phyloP scores from a whole-genome alignment of 805 yeast genomes.

The Kuraishia ogatae region DNA sequence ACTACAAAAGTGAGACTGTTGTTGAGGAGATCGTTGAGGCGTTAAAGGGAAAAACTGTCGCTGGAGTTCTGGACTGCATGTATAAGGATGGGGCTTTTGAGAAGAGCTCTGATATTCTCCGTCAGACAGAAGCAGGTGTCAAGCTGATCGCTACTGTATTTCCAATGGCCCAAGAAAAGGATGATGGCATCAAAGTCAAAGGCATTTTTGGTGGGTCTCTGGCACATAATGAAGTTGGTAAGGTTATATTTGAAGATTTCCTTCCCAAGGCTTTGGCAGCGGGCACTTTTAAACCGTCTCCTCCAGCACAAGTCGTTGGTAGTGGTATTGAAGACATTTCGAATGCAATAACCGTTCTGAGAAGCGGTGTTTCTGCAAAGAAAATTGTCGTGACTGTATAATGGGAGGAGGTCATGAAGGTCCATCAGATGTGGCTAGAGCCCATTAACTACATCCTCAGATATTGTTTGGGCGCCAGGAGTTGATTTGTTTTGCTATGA shows the following conservation, averaged over 20 bases:
- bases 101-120: not conserved
- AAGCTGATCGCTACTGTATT: not conserved
- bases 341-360: not conserved
- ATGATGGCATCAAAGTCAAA: not conserved
- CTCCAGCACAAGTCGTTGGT: not conserved
- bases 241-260: not conserved
- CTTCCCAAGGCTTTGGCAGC: not conserved
- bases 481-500: no score
- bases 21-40: constrained; percentile 3
- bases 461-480: no score
- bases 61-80: not conserved
- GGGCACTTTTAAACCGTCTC: not conserved
- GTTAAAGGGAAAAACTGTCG: constrained; percentile 16
- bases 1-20: constrained; percentile 5
- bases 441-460: no score
- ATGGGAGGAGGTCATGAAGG: not conserved
- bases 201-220: not conserved
- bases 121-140: not conserved
- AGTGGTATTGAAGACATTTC: constrained; percentile 1
- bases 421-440: no score
- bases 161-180: not conserved
- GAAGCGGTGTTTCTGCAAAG: not conserved
- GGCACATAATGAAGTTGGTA: not conserved
- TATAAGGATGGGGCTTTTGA: not conserved
- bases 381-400: constrained; percentile 1